Percentiles rank a stretch among this genome's conserved stretches.
These are phyloP conservation scores for Lactarius evosmus DNA, from an alignment of 768 basidiomycete genomes.

Conservation along the genomic window DNA sequence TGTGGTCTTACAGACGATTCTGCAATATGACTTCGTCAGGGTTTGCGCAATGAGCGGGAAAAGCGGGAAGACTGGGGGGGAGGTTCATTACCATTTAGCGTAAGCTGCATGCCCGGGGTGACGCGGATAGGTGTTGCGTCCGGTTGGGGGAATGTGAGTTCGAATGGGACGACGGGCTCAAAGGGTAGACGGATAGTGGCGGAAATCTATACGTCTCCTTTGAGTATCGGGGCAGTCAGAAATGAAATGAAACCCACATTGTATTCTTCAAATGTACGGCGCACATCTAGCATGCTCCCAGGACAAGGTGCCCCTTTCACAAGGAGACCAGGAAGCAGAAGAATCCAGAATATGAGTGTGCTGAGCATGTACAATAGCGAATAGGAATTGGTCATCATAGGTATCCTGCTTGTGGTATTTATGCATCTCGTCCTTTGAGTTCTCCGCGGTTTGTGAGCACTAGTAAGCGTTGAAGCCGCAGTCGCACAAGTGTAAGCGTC, in stretches of 20 bases:
- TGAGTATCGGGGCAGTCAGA: not conserved
- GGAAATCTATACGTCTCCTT: conserved; percentile 1
- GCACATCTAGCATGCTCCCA: not conserved
- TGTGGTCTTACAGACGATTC: not conserved
- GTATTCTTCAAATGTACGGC: not conserved
- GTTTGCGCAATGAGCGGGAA: too few relatives aligned
- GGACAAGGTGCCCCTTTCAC: not conserved
- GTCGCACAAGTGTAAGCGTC: too few relatives aligned
- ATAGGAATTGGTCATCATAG: not conserved
- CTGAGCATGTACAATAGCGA: not conserved
- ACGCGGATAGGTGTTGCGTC: not conserved
- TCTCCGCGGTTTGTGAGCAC: too few relatives aligned
- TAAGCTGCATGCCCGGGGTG: not conserved
- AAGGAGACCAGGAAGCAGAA: not conserved
- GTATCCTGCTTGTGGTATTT: too few relatives aligned
- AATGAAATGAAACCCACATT: not conserved
- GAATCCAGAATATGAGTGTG: not conserved
- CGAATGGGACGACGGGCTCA: conserved; percentile 3
- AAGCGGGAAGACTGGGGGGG: too few relatives aligned
- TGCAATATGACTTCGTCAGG: not conserved
- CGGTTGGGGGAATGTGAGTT: conserved; percentile 8
- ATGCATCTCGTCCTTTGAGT: too few relatives aligned
- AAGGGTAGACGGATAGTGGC: conserved; percentile 1
- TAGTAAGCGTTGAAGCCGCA: too few relatives aligned
- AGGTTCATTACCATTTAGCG: not conserved